Percentiles rank a stretch among this genome's conserved stretches.
These are phyloP conservation scores for Eucalyptus curtisii DNA, from an alignment of 345 rosid genomes.

Conservation along the genomic window DNA sequence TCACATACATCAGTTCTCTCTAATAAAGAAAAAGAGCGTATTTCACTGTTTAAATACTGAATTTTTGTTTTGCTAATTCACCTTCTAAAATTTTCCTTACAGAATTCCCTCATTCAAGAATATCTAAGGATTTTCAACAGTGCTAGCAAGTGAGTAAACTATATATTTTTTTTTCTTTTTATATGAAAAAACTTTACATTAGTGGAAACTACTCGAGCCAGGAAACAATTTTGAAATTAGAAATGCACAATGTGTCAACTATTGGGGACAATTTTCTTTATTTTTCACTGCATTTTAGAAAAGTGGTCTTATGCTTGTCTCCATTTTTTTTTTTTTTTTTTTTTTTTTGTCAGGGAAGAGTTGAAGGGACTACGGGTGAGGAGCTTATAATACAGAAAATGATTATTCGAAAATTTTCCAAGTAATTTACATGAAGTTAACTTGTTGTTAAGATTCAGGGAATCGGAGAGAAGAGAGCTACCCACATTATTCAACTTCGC, in stretches of 20 bases:
- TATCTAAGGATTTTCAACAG: slow-evolving; percentile 55
- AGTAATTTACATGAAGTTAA: not conserved
- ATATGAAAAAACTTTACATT: not conserved
- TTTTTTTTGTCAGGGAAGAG: slow-evolving; percentile 36
- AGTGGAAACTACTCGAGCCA: not conserved
- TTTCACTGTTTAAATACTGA: not conserved
- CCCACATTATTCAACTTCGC: slow-evolving; percentile 48
- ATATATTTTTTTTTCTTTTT: not conserved
- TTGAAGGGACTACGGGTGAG: slow-evolving; percentile 67
- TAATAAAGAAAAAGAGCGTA: not conserved
- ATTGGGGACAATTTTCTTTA: not conserved
- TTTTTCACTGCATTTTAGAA: not conserved
- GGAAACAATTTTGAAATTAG: not conserved
- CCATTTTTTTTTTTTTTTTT: not conserved
- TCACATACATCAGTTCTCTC: not conserved
- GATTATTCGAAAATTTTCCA: not conserved
- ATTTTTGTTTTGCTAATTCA: not conserved
- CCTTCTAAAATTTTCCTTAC: not conserved
- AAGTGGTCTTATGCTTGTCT: not conserved
- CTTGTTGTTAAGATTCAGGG: slow-evolving; percentile 40
- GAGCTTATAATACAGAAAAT: not conserved
- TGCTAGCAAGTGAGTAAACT: slow-evolving; percentile 47
- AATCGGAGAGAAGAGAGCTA: slow-evolving; percentile 77
- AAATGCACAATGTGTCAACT: not conserved
- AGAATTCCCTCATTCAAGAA: slow-evolving; percentile 49